Evolutionary conservation across 495 filamentous ascomycete species (phyloP).

Genomic region (Tuber calosporum): DNA sequence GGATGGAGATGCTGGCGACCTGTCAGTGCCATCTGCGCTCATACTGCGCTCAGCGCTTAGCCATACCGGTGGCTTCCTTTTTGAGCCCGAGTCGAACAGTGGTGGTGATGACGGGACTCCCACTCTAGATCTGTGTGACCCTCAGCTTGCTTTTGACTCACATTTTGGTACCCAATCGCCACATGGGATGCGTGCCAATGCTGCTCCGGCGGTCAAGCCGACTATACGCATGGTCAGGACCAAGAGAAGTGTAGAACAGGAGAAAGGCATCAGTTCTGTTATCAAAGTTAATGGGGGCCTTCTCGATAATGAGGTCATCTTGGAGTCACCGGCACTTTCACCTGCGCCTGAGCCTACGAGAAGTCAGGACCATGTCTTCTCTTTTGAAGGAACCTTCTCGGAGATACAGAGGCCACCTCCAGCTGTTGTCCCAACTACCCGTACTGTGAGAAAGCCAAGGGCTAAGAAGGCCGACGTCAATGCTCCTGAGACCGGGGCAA

Average conservation of each 20-base stretch:
- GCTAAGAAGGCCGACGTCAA: conserved; percentile 17
- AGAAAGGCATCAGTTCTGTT: not conserved
- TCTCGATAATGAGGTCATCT: not conserved
- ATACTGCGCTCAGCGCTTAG: not conserved
- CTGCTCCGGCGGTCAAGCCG: not conserved
- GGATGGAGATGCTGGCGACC: not conserved
- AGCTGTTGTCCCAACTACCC: not conserved
- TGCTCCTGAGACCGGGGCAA: conserved; percentile 21
- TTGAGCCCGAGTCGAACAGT: not conserved
- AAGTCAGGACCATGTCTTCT: not conserved
- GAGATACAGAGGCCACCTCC: conserved; percentile 9
- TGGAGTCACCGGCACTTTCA: not conserved
- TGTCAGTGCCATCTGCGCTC: not conserved
- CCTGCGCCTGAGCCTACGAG: not conserved
- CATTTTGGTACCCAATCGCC: not conserved
- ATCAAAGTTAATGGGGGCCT: not conserved
- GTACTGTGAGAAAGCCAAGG: conserved; percentile 19
- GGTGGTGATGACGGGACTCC: not conserved
- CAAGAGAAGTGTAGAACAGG: not conserved
- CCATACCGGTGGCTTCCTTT: not conserved
- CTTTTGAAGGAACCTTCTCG: conserved; percentile 3
- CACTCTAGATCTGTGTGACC: not conserved
- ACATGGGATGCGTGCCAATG: not conserved
- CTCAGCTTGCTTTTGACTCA: not conserved
- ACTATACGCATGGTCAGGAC: not conserved